Base-by-base conservation (phyloP, 73 alveolate genomes). In the Paramecium bursaria region DNA sequence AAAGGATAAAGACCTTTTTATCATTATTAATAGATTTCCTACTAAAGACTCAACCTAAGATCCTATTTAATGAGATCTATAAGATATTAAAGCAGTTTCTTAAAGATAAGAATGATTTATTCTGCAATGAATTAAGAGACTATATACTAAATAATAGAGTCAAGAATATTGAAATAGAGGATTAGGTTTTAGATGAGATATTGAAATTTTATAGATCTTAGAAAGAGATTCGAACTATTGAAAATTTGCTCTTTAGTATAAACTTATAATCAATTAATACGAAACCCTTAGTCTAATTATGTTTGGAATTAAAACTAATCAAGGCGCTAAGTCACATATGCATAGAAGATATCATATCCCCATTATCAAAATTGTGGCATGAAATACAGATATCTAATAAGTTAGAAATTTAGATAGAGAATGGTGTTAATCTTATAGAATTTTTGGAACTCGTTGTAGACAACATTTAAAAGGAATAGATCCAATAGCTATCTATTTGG, bases 311-410 rank as follows among this genome's bases (percentile, higher is more conserved):
- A 22, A 73, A 53, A 53, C 19, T 79, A 21, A 53, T 50, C 21
- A 55, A 60, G 14, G 50, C 77, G 30, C 26, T 79, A 11, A 79
- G 75, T 79, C 54, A 79, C 42, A 48, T 79, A n/a, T 79, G 89
- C 26, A 44, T 82, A 30, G 89, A 82, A n/a, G 89, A 79, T 54
- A 53, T 79, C 26, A 19, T 79, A n/a, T 53, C 89, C 54, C 89
- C 89, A 22, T 55, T 79, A 13, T 80, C 76, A 15, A 79, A 79
- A 50, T 19, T 79, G 13, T 79, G 75, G 75, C 54, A 4, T 44
- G 54, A 54, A 79, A 55, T 31, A 79, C 26, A 44, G 79, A 79
- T 42, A 22, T 47, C 33, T 39, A 33, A 67, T 14, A 30, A 15
- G 57, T 67, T 0, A n/a, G n/a, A n/a, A n/a, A n/a, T n/a, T n/a